Evolutionary conservation across 768 basidiomycete genomes (phyloP), one percentile per base, ranked within the genome.

Genomic region (Sarcomyxa edulis): DNA sequence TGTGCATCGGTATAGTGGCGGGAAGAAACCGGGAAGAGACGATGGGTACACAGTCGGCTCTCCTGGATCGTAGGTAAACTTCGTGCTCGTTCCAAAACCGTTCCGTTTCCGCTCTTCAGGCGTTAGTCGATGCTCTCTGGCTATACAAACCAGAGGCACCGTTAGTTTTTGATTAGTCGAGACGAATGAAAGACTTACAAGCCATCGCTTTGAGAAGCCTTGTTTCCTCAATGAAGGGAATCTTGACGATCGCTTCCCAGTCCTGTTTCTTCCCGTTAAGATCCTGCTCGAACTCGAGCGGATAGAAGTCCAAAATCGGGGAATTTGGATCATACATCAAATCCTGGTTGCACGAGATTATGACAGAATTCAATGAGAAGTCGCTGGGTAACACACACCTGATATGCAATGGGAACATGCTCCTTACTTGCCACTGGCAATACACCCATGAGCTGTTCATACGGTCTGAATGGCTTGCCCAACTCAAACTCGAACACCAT

Each of bases 211-310:
- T 66, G 22, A 96, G 63, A 15, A 99, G 57, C 36, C 90, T 71
- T 8, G 62, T 49, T 57, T 94, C 80, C 32, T 96, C 82, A 44
- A 99, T 97, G 60, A 99, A 99, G 0, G 96, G 96, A 48, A 99
- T 97, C 65, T 98, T 98, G 38, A 99, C 92, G 35, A 98, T 78
- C 0, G 96, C 95, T 59, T 99, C 96, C 96, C 96, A 99, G 18
- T 97, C 95, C 49, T 86, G 83, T 58, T 93, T 98, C 74, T 99
- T 99, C 22, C 96, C 96, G 49, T 99, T 98, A 54, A 96, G 62
- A 64, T 99, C 96, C 47, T 76, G 80, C 47, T 90, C 92, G 48
- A 98, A 98, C 37, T 92, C 82, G 11, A 69, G 48, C 2, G 96
- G 96, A 57, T 99, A 99, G 66, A 98, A 98, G 54, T 95, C 90